Base-by-base conservation (phyloP, 2,329 filamentous ascomycete species). In the Aschersonia sp. region DNA sequence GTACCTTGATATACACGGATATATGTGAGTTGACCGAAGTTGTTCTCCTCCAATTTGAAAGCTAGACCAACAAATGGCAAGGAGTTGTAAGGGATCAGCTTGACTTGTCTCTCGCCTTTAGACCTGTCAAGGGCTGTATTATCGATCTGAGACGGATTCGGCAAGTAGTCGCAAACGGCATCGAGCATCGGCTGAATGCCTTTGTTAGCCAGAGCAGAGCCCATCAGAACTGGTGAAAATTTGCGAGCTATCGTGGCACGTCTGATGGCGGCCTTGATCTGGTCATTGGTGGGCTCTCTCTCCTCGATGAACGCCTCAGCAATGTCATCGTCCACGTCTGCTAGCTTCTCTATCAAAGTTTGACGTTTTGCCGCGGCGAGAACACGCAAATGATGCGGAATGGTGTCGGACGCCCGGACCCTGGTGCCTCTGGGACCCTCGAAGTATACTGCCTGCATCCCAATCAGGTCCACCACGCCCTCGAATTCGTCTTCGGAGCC, bases 41-140 rank as follows among this genome's bases (percentile, higher is more conserved):
- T 96, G 69, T 90, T 94, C 69, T 98, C 92, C 73, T 98, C 92
- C 29, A 98, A 80, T 75, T 98, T 98, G 75, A 98, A 98, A 8
- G 92, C 92, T 53, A 98, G 75, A 45, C 92, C 92, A 48, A 96
- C 88, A 60, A 97, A 96, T 0, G 92, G 92, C 30, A 95, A 73
- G 29, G 86, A 84, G 67, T 94, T 92, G 71, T 97, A 96, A 1
- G 90, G 88, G 14, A 96, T 80, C 48, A 98, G 78, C 63, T 90
- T 85, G 51, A 95, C 89, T 2, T 81, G 75, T 45, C 81, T 78
- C 65, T 98, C 92, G 42, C 72, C 72, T 57, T 85, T 79, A 60
- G 81, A 79, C 62, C 81, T 83, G 66, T 98, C 90, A 48, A 98
- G 76, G 6, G 89, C 92, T 59, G 85, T 69, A 68, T 97, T 97